Conservation (phyloP, 129 eudicot genomes). For the Escallonia herrerae region DNA sequence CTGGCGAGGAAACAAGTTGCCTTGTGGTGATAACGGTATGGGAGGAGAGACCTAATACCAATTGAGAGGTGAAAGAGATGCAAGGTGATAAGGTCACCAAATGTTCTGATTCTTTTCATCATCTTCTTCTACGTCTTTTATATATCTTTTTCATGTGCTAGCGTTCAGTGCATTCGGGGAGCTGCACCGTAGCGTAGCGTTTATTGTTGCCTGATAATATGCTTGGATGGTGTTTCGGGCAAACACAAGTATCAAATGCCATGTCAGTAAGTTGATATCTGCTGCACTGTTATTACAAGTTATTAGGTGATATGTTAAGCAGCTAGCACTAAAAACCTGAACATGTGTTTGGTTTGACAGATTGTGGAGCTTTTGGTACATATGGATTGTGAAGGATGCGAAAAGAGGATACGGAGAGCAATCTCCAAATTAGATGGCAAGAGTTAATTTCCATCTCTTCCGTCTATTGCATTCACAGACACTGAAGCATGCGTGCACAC, state of each 20-base stretch:
- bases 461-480: not conserved
- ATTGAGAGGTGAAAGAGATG: no score
- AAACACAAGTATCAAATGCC: constrained; percentile 17
- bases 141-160: not conserved
- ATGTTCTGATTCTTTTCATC: no score
- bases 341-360: constrained; percentile 8
- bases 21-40: not conserved
- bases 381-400: constrained; percentile 52
- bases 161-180: not conserved
- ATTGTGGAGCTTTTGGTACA: constrained; percentile 46
- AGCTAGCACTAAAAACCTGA: not conserved
- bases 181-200: no score
- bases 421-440: constrained; percentile 37
- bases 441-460: not conserved
- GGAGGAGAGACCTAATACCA: no score
- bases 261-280: constrained; percentile 20
- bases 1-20: not conserved
- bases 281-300: not conserved
- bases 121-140: not conserved
- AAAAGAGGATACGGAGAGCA: constrained; percentile 38
- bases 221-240: constrained; percentile 29
- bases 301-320: not conserved
- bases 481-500: no score
- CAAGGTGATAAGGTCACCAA: not conserved
- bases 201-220: constrained; percentile 2